Conservation (phyloP, 2,329 filamentous ascomycete genomes). For the Penicillium occitanis region DNA sequence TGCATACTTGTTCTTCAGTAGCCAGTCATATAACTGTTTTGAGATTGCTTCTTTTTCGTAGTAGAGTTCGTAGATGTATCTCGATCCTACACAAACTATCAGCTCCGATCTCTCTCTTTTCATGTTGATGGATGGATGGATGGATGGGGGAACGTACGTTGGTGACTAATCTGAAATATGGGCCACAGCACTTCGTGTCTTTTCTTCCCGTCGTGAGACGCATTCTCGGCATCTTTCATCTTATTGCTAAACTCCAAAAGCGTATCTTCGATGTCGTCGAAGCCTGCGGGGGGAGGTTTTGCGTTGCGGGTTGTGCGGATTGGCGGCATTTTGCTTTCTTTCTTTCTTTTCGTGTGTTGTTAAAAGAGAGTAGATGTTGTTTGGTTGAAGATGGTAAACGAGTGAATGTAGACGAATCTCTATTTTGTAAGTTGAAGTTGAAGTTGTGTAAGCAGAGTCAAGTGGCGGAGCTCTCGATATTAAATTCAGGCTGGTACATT, state of each 20-base stretch:
- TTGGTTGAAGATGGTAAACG: neutral
- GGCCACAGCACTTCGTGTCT: constrained; percentile 95
- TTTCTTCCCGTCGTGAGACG: constrained; percentile 73
- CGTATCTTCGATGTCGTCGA: constrained; percentile 68
- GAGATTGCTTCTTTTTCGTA: constrained; percentile 97
- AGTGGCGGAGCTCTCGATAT: constrained; percentile 7
- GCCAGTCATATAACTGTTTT: constrained; percentile 89
- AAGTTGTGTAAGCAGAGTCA: neutral
- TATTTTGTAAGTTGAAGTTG: neutral
- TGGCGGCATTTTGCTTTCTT: constrained; percentile 55
- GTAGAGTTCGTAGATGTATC: constrained; percentile 97
- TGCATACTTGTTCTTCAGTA: constrained; percentile 94
- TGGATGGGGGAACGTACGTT: constrained; percentile 58
- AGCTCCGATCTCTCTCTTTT: no score
- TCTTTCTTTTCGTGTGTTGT: neutral
- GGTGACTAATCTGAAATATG: constrained; percentile 95
- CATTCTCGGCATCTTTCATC: constrained; percentile 82
- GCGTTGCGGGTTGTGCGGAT: constrained; percentile 60
- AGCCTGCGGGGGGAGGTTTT: constrained; percentile 65
- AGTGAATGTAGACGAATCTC: neutral
- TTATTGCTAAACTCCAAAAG: constrained; percentile 66
- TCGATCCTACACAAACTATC: constrained; percentile 52
- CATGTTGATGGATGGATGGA: no score
- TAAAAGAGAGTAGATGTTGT: neutral
- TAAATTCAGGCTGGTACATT: constrained; percentile 18